A percentile compares a stretch with the other conserved stretches of the same genome.
phyloP scores from a whole-genome alignment of 768 basidiomycete species.

The Psilocybe cyanescens region DNA sequence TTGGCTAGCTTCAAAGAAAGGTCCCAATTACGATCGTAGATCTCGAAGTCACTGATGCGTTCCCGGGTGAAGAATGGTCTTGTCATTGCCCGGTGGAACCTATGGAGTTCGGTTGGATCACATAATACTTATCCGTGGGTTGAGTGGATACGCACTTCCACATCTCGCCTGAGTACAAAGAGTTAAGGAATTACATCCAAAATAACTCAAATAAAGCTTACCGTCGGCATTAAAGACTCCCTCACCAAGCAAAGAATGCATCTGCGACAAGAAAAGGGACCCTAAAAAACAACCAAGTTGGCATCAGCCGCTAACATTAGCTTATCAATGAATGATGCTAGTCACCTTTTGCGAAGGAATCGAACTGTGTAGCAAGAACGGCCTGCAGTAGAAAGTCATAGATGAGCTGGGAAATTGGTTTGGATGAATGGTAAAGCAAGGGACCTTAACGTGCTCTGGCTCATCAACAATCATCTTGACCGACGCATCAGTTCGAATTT shows the following conservation, averaged over 20 bases:
- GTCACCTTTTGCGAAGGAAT: slow-evolving; percentile 50
- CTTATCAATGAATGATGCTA: background rate
- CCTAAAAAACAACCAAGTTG: slow-evolving; percentile 16
- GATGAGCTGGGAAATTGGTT: background rate
- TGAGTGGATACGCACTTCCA: slow-evolving; percentile 54
- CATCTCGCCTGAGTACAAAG: slow-evolving; percentile 48
- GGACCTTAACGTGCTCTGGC: slow-evolving; percentile 50
- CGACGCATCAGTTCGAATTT: background rate
- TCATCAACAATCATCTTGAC: slow-evolving; percentile 43
- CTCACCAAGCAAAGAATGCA: slow-evolving; percentile 48
- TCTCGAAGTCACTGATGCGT: slow-evolving; percentile 61
- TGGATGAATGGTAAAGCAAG: background rate
- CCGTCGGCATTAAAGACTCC: slow-evolving; percentile 70
- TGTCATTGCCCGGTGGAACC: slow-evolving; percentile 68
- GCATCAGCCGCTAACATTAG: too few relatives aligned
- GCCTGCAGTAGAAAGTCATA: slow-evolving; percentile 25
- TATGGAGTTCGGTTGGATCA: background rate
- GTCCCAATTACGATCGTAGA: slow-evolving; percentile 58
- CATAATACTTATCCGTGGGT: too few relatives aligned
- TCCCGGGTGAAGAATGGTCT: slow-evolving; percentile 73
- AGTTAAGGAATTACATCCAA: background rate
- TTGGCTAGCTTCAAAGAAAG: slow-evolving; percentile 48
- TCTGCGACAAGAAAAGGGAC: slow-evolving; percentile 26
- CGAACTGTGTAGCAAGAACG: slow-evolving; percentile 54
- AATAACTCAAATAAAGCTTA: slow-evolving; percentile 20